Evolutionary conservation across 257 asterid species (phyloP), one percentile per base, ranked within the genome.

Genomic region (Forsythia viridissima): DNA sequence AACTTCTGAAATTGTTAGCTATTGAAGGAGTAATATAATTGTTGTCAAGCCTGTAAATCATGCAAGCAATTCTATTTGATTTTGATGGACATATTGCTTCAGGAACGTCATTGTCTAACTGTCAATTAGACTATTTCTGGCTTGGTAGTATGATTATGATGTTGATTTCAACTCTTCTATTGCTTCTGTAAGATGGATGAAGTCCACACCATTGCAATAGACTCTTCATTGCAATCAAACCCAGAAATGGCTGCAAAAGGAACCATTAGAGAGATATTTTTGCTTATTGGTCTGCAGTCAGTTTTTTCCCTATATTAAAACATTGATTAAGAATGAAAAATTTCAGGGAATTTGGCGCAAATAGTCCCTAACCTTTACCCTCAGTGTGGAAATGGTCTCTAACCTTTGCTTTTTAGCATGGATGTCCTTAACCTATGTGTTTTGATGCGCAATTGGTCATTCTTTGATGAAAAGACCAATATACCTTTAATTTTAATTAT

Each of bases 81-180:
- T 80, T 15, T 67, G 41, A 68, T 30, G 34, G 48, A 21, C 67
- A 51, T 68, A 9, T 57, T 77, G 63, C 81, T 73, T 66, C 51
- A 76, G 61, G 66, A 34, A 44, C 10, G 6, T 11, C 74, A 42
- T 55, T 30, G 78, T 70, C 18, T 12, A 55, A 68, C 71, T 59
- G 79, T 68, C 48, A 8, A 21, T 59, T 55, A 5, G 43, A 12
- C 43, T 34, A 51, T 41, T 7, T 74, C 71, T 52, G 73, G 12
- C 52, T 52, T 36, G 52, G 5, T n/a, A 59, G 1, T 69, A 20
- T 4, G 61, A 30, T 30, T 30, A 30, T 30, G 34, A 30, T 30
- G 34, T 30, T 30, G 34, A 30, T 30, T 30, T 30, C 34, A 30
- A 30, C 34, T 30, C 34, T 59, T 40, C 42, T 57, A 6, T 48